Conservation (phyloP, 1,284 basidiomycete genomes). For the Mycena citricolor region DNA sequence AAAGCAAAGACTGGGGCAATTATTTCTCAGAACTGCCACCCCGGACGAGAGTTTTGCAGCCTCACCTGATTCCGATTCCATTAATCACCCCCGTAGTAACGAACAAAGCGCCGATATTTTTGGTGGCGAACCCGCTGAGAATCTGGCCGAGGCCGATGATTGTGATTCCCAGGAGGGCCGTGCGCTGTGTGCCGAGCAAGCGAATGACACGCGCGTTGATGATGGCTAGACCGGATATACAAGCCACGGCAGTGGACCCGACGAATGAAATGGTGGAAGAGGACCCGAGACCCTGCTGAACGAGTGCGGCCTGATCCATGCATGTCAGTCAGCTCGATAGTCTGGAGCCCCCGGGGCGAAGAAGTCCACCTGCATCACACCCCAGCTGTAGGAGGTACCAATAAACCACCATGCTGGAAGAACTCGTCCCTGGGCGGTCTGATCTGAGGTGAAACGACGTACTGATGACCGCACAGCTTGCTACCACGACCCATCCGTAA, state of each 20-base stretch:
- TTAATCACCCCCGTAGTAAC: constrained; percentile 28
- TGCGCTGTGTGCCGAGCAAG: constrained; percentile 27
- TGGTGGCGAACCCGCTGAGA: constrained; percentile 30
- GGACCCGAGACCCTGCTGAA: constrained; percentile 25
- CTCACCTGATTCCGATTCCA: constrained; percentile 19
- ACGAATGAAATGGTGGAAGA: constrained; percentile 33
- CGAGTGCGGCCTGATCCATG: constrained; percentile 29
- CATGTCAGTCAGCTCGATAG: not conserved
- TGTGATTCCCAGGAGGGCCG: constrained; percentile 27
- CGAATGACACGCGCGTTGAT: constrained; percentile 31
- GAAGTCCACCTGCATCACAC: constrained; percentile 23
- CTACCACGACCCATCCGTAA: constrained; percentile 28
- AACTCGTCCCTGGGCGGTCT: not conserved
- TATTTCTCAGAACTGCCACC: constrained; percentile 7
- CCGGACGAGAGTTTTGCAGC: not conserved
- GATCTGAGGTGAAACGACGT: constrained; percentile 5
- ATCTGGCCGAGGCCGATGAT: constrained; percentile 30
- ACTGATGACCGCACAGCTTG: constrained; percentile 24
- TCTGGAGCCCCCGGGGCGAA: too few relatives aligned
- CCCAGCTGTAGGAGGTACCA: constrained; percentile 32
- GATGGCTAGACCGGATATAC: constrained; percentile 30
- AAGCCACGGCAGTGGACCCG: constrained; percentile 30
- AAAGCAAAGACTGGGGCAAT: constrained; percentile 12
- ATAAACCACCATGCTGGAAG: constrained; percentile 24
- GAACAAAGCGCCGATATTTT: constrained; percentile 29